Percentiles rank a stretch among this genome's conserved stretches.
These are phyloP conservation scores for Shiraia bambusicola DNA, from an alignment of 2,329 filamentous ascomycete species.

Conservation along the genomic window DNA sequence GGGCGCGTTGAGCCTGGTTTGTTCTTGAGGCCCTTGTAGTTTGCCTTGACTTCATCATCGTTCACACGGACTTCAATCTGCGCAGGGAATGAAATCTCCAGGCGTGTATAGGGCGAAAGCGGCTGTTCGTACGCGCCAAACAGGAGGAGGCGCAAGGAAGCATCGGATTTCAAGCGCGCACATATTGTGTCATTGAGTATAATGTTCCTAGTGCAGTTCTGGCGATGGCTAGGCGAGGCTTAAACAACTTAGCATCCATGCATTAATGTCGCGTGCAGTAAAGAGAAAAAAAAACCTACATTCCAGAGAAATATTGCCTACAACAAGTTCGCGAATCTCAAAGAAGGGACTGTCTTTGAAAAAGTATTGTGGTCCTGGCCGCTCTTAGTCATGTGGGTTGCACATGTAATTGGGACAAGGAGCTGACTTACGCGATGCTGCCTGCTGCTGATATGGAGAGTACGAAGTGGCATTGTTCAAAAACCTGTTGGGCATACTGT, in stretches of 20 bases:
- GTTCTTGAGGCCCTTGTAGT: slow-evolving; percentile 91
- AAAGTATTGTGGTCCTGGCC: slow-evolving; percentile 46
- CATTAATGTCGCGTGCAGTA: slow-evolving; percentile 11
- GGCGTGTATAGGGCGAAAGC: slow-evolving; percentile 32
- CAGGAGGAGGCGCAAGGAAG: slow-evolving; percentile 72
- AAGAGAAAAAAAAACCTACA: slow-evolving; percentile 70
- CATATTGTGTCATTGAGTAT: slow-evolving; percentile 57
- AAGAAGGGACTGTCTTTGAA: slow-evolving; percentile 89
- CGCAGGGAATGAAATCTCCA: slow-evolving; percentile 83
- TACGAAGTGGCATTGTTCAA: slow-evolving; percentile 8
- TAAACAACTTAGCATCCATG: slow-evolving; percentile 12
- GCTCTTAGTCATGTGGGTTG: slow-evolving; percentile 11
- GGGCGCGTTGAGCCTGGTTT: slow-evolving; percentile 93
- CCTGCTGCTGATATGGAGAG: slow-evolving; percentile 16
- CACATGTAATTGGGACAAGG: not conserved
- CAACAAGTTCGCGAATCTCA: slow-evolving; percentile 65
- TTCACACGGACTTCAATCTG: slow-evolving; percentile 94
- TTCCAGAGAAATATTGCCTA: slow-evolving; percentile 68
- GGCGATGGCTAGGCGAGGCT: slow-evolving; percentile 62
- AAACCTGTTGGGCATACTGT: slow-evolving; percentile 26
- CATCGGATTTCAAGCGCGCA: slow-evolving; percentile 60
- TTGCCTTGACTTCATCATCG: slow-evolving; percentile 83
- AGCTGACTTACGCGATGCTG: slow-evolving; percentile 19
- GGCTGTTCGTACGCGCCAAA: slow-evolving; percentile 71
- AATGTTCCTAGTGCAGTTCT: slow-evolving; percentile 61